Evolutionary conservation across 2,329 filamentous ascomycete genomes (phyloP), one percentile per base, ranked within the genome.

Genomic region (Chaetomiaceae sp.): DNA sequence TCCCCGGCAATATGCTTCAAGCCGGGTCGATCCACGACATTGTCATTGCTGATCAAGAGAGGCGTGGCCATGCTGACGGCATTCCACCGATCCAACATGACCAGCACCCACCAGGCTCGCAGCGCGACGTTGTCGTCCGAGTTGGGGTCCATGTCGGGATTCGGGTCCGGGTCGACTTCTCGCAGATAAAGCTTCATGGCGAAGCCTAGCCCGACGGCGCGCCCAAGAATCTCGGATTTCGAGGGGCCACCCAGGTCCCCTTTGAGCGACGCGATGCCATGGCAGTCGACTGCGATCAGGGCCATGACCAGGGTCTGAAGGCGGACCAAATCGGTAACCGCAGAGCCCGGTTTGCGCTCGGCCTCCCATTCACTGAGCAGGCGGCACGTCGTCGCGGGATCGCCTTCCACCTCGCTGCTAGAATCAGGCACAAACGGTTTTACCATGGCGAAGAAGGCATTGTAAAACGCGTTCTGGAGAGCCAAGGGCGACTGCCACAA

Each of bases 51-150:
- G 51, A 89, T 81, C 51, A 83, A 73, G 12, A 81, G 60, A 3
- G 83, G 81, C 54, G 76, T 81, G 12, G 79, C 81, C 4, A 78
- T 84, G 19, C 81, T 82, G n/a, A 82, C 76, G 4, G 86, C 82
- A 62, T 87, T 81, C 83, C 84, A 89, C 14, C 85, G 78, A 61
- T 89, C 86, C 56, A 89, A 76, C 55, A 86, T 75, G 40, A 88
- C 77, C 30, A 89, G 69, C 13, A 81, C 79, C 82, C 83, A 88
- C 86, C 86, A 89, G 16, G 84, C 77, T 38, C 83, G 77, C 44
- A 83, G 72, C 2, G 77, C 76, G 4, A 88, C 69, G 16, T 79
- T 79, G 44, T 83, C 79, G 39, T 84, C 79, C 17, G 77, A 78
- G 62, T 87, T 82, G 2, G 70, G 62, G 46, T 84, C 79, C 9